phyloP scores from a whole-genome alignment of 192 early-diverging fungal species.

The Coemansia sp. region DNA sequence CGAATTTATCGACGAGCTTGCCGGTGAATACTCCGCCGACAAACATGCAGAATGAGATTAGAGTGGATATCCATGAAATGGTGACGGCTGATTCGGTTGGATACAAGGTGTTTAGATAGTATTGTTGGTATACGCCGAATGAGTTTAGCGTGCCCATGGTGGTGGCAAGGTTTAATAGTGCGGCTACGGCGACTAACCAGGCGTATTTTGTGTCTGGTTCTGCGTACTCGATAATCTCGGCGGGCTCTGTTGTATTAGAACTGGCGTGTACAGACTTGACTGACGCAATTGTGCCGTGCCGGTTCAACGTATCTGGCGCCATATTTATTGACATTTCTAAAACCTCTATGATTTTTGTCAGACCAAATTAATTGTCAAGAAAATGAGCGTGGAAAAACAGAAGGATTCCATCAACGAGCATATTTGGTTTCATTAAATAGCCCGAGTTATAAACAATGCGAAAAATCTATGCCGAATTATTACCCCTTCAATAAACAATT shows the following conservation, averaged over 20 bases:
- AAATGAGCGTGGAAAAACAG: neutral
- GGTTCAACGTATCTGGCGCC: neutral
- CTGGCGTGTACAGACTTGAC: neutral
- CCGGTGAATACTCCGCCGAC: slow-evolving; percentile 19
- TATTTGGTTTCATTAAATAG: neutral
- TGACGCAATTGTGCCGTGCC: neutral
- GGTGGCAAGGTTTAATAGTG: slow-evolving; percentile 6
- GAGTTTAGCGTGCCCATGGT: slow-evolving; percentile 21
- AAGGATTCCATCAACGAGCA: neutral
- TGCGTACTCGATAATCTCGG: slow-evolving; percentile 6
- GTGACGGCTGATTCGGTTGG: slow-evolving; percentile 1
- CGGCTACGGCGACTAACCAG: slow-evolving; percentile 11
- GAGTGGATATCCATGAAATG: slow-evolving; percentile 21
- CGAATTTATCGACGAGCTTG: slow-evolving; percentile 8
- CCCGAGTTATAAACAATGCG: neutral
- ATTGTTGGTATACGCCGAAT: slow-evolving; percentile 18
- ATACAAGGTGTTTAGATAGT: slow-evolving; percentile 16
- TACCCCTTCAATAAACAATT: neutral
- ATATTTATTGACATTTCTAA: no score
- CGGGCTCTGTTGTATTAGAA: neutral
- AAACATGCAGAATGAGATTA: slow-evolving; percentile 27
- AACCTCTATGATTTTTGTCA: no score
- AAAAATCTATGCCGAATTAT: neutral
- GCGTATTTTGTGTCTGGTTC: slow-evolving; percentile 9
- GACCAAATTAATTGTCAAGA: neutral